Percentiles rank a stretch among this genome's conserved stretches.
phyloP scores from a whole-genome alignment of 371 early-diverging fungal genomes.

The Mucor velutinosus region DNA sequence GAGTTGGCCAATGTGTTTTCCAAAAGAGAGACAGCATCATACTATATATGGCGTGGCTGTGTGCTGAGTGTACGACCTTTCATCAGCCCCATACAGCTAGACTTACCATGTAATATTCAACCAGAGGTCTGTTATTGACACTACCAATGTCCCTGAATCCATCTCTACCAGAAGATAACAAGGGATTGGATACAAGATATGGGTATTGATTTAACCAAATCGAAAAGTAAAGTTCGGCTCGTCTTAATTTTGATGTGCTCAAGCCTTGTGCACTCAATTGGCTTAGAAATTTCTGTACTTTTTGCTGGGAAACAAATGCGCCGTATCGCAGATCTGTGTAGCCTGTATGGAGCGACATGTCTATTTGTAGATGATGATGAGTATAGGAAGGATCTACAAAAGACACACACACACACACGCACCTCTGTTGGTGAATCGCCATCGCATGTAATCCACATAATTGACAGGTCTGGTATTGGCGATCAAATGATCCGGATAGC shows the following conservation, averaged over 20 bases:
- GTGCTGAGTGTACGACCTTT: background rate
- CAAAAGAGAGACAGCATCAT: constrained; percentile 28
- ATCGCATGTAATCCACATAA: constrained; percentile 56
- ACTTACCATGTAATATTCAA: constrained; percentile 21
- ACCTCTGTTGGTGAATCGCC: constrained; percentile 47
- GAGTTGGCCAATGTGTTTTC: constrained; percentile 17
- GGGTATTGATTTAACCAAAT: constrained; percentile 67
- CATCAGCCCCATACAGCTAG: background rate
- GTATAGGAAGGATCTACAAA: background rate
- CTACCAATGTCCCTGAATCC: constrained; percentile 7
- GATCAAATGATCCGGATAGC: constrained; percentile 52
- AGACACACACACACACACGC: background rate
- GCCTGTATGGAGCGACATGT: constrained; percentile 59
- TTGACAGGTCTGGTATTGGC: constrained; percentile 54
- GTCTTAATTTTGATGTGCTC: constrained; percentile 35
- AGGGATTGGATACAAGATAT: constrained; percentile 59
- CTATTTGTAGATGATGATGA: constrained; percentile 16
- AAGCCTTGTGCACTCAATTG: constrained; percentile 41
- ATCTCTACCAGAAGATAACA: constrained; percentile 22
- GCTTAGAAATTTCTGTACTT: constrained; percentile 50
- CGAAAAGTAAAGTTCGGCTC: constrained; percentile 57
- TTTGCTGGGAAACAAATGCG: constrained; percentile 50
- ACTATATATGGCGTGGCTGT: constrained; percentile 17
- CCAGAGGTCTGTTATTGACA: constrained; percentile 11
- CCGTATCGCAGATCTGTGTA: constrained; percentile 67